Base-by-base conservation (phyloP, 2,329 filamentous ascomycete genomes). In the Nothopassalora personata region DNA sequence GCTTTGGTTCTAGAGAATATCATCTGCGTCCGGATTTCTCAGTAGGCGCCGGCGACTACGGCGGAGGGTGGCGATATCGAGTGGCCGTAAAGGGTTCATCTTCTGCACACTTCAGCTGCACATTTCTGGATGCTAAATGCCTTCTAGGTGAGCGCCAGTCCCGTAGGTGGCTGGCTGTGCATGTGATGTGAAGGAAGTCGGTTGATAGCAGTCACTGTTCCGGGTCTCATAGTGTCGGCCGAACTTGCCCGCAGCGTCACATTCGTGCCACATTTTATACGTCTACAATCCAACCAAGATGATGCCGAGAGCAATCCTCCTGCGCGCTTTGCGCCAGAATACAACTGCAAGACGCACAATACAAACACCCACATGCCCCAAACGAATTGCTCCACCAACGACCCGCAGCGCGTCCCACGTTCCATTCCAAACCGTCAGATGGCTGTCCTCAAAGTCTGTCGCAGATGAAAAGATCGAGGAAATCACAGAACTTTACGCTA, bases 401-500 rank as follows among this genome's bases (percentile, higher is more conserved):
- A 59, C 59, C 47, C 57, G 63, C 36, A 54, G 18, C 33, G 69
- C 67, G 46, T 69, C 69, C 18, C 68, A 68, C 59, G 62, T 61
- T 2, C 62, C 66, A 47, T 60, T 58, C 33, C 65, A 66, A 18
- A 55, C 66, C 19, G 53, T 66, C 10, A 53, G 66, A 58, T 68
- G 67, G 63, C 64, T 69, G 51, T 58, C 56, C 5, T 60, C 59
- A 49, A 72, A 72, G 56, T 68, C 67, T 5, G 45, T 61, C 5
- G 73, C 72, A 9, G 73, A 76, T 56, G 70, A 72, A 56, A 72
- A 70, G 48, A 74, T 76, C 56, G 74, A 76, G 45, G 73, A 75
- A 47, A 74, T 76, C 53, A 73, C 72, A n/a, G 74, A 76, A 58
- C 67, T 75, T 36, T 76, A 71, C 60, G 67, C 70, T 18, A 74